Conservation (phyloP, 2,329 filamentous ascomycete genomes). For the Neofusicoccum laricinum region DNA sequence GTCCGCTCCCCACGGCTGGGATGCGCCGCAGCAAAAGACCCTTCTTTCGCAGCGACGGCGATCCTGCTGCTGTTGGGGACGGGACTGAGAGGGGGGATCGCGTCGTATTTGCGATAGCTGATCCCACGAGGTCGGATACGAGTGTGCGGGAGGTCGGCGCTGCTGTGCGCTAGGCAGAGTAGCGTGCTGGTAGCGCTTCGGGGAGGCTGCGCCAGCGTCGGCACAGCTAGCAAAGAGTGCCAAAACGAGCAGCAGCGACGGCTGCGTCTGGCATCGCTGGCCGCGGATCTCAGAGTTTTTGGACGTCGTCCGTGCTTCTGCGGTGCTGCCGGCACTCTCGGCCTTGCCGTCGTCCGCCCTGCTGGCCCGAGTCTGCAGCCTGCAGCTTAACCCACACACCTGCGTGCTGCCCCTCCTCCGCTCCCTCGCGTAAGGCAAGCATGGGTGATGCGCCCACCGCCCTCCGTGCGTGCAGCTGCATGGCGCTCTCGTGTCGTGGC, state of each 20-base stretch:
- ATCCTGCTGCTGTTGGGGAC: not conserved
- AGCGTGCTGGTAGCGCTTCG: not conserved
- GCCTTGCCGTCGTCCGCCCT: too few species aligned
- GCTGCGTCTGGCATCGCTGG: not conserved
- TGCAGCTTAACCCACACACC: too few species aligned
- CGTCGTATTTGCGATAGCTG: conserved; percentile 9
- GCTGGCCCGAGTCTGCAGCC: too few species aligned
- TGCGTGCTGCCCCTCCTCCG: not conserved
- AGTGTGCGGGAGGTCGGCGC: not conserved
- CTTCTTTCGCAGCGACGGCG: not conserved
- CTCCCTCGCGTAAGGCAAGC: not conserved
- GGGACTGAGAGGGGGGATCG: not conserved
- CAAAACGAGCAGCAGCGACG: not conserved
- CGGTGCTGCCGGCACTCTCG: too few species aligned
- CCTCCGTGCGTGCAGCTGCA: not conserved
- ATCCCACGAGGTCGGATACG: conserved; percentile 1
- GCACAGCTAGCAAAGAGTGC: not conserved
- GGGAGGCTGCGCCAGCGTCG: not conserved
- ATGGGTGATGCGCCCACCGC: conserved; percentile 2
- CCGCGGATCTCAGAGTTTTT: not conserved
- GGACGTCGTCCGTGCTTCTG: too few species aligned
- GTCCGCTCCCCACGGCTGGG: not conserved
- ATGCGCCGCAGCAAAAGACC: not conserved
- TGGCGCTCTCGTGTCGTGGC: not conserved
- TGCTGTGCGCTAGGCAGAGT: not conserved